phyloP scores from a whole-genome alignment of 192 early-diverging fungal species.

The Pilaira anomala region DNA sequence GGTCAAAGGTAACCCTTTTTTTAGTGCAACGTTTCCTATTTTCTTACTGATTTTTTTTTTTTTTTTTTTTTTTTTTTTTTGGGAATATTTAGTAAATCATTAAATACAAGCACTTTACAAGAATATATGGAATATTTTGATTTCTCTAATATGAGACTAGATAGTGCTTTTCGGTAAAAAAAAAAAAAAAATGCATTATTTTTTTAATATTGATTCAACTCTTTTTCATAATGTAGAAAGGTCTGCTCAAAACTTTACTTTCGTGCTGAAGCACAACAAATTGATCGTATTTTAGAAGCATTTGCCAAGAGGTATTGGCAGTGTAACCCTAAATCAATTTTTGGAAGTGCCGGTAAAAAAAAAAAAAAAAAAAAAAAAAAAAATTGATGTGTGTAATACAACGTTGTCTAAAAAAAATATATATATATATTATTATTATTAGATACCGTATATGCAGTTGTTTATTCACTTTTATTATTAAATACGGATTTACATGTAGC shows the following conservation, averaged over 20 bases:
- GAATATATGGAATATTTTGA: conserved; percentile 82
- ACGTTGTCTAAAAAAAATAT: too few species aligned
- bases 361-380: neutral
- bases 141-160: conserved; percentile 65
- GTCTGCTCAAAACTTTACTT: conserved; percentile 78
- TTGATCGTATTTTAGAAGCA: conserved; percentile 84
- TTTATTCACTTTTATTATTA: conserved; percentile 82
- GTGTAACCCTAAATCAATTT: conserved; percentile 69
- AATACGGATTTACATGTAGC: conserved; percentile 94
- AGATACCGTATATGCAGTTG: conserved; percentile 68
- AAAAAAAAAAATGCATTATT: neutral
- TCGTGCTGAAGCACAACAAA: conserved; percentile 89
- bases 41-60: neutral
- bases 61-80: neutral
- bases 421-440: too few species aligned
- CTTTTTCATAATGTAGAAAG: conserved; percentile 29
- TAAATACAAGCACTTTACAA: conserved; percentile 54
- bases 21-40: conserved; percentile 2
- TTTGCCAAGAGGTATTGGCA: conserved; percentile 81
- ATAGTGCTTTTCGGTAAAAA: conserved; percentile 68
- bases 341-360: conserved; percentile 38
- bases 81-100: conserved; percentile 38
- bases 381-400: neutral
- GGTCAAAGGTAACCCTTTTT: conserved; percentile 36
- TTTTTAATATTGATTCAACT: neutral